Conservation (phyloP, 2,329 filamentous ascomycete genomes). For the Fusarium coffeatum region DNA sequence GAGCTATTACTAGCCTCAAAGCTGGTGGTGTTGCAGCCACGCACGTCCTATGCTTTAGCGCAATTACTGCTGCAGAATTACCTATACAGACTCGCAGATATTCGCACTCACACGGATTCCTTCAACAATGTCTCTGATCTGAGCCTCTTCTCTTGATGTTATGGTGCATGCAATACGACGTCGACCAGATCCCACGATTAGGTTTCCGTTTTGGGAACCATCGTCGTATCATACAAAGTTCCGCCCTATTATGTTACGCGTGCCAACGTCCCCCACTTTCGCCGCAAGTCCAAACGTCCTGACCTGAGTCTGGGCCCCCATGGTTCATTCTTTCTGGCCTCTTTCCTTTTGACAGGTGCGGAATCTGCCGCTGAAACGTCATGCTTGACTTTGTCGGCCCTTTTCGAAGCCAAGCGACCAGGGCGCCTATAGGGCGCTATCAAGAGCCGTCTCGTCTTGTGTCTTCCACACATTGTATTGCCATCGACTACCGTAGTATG, state of each 20-base stretch:
- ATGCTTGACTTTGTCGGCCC: slow-evolving; percentile 35
- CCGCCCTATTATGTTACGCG: slow-evolving; percentile 14
- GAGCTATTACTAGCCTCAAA: slow-evolving; percentile 8
- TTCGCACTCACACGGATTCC: background rate
- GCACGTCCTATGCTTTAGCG: background rate
- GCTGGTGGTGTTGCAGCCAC: background rate
- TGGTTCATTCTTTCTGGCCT: slow-evolving; percentile 23
- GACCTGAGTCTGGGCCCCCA: slow-evolving; percentile 33
- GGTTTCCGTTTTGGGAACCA: slow-evolving; percentile 44
- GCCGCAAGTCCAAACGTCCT: slow-evolving; percentile 43
- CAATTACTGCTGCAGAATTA: background rate
- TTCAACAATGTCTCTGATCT: background rate
- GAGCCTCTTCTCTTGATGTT: slow-evolving; percentile 12
- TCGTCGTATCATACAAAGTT: slow-evolving; percentile 32
- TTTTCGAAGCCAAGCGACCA: slow-evolving; percentile 28
- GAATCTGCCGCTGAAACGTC: slow-evolving; percentile 34
- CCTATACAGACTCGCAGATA: slow-evolving; percentile 5
- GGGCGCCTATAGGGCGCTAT: slow-evolving; percentile 12
- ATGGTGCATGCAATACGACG: slow-evolving; percentile 29
- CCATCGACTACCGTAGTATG: slow-evolving; percentile 18
- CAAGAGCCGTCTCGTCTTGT: slow-evolving; percentile 27
- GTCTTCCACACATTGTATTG: slow-evolving; percentile 25
- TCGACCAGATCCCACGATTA: slow-evolving; percentile 39
- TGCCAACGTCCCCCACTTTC: slow-evolving; percentile 41
- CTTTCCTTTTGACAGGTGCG: slow-evolving; percentile 13